phyloP scores from a whole-genome alignment of 2,329 filamentous ascomycete species.

The Dactylellina parvicollis region DNA sequence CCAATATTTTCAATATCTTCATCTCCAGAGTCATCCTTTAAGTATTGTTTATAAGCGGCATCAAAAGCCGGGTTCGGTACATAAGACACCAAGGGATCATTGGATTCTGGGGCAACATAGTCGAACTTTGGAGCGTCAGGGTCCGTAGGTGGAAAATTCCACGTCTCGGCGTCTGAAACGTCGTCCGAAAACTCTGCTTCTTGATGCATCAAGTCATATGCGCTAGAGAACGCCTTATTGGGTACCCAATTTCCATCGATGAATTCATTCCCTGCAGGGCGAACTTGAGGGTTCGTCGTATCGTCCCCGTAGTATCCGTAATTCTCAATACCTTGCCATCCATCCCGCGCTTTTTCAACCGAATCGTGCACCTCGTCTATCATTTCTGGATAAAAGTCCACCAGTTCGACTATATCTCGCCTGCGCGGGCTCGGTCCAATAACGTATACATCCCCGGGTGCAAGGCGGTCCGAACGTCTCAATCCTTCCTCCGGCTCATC shows the following conservation, averaged over 20 bases:
- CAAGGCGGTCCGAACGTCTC: conserved; percentile 9
- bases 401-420: conserved; percentile 3
- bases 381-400: conserved; percentile 1
- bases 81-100: background rate
- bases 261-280: conserved; percentile 4
- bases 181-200: background rate
- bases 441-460: conserved; percentile 16
- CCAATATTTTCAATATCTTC: background rate
- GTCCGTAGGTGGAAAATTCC: background rate
- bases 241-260: background rate
- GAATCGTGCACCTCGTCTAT: conserved; percentile 1
- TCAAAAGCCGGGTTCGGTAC: background rate
- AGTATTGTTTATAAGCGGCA: background rate
- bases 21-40: background rate
- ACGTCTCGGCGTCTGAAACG: background rate
- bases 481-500: conserved; percentile 7
- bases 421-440: background rate
- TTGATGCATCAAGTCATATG: background rate
- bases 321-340: conserved; percentile 11
- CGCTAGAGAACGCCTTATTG: background rate
- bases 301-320: conserved; percentile 12
- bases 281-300: background rate
- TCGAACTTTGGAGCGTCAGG: background rate
- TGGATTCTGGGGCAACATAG: background rate
- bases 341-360: background rate